Evolutionary conservation across 2,329 filamentous ascomycete species (phyloP), one percentile per base, ranked within the genome.

Genomic region (Cercospora sp.): DNA sequence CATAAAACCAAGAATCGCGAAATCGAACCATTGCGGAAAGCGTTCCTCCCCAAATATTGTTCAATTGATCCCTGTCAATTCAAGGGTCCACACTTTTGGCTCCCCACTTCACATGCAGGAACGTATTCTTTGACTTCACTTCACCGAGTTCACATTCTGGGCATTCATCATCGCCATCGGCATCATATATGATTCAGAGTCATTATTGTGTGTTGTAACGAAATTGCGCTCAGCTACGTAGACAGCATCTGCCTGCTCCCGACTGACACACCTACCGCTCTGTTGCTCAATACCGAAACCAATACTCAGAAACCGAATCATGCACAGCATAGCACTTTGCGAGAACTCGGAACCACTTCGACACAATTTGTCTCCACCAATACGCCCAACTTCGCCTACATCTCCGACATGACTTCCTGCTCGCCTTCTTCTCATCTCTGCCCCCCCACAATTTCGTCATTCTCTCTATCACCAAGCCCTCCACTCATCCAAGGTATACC

Each of bases 101-200:
- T 58, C 55, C 55, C 30, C 55, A 33, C 55, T 59, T 31, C 55
- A 58, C 55, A 59, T 59, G 55, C 55, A 59, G 55, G 55, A 59
- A 59, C 30, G 55, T 10, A 9, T 59, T 59, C 55, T 59, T 36
- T 23, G 30, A 59, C 55, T 59, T 59, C 28, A 59, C 31, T 20
- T 13, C 18, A 36, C 30, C 16, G n/a, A 1, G 0, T 31, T 5
- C 30, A n/a, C 8, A 26, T 51, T 23, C 45, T 51, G 20, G 45
- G 18, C 18, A 8, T 3, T 23, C 45, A 51, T 23, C 18, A 51
- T 51, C 7, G 45, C 8, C 45, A 51, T 23, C 45, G n/a, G 3
- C 31, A 10, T 33, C 31, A 33, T 45, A 8, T 45, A 16, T 18
- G 45, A 23, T 10, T 10, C 20, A 26, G 20, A 12, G 18, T 18